These are phyloP conservation scores for Trichophaea hybrida DNA, from an alignment of 2,329 filamentous ascomycete species.

Conservation along the genomic window DNA sequence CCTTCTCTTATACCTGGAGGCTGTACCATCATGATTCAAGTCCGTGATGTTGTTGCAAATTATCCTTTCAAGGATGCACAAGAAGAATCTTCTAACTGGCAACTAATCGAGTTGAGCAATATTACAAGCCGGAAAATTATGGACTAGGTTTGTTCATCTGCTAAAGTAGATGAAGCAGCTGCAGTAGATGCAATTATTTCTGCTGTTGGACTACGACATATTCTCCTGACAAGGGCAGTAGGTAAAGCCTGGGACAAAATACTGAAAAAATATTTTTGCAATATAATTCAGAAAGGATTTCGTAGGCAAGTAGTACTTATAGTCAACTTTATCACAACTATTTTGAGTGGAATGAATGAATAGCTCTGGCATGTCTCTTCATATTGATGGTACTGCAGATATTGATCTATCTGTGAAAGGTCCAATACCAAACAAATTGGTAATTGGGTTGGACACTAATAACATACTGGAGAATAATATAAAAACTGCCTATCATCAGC, in stretches of 20 bases:
- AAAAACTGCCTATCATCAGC: not conserved
- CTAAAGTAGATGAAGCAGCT: not conserved
- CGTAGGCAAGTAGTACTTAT: too few species aligned
- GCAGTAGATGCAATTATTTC: too few species aligned
- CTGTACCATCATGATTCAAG: not conserved
- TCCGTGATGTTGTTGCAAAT: not conserved
- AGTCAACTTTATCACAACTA: too few species aligned
- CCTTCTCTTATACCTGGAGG: not conserved
- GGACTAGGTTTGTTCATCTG: not conserved
- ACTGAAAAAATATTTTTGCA: not conserved
- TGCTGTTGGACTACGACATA: not conserved
- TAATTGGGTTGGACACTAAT: not conserved
- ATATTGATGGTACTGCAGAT: not conserved
- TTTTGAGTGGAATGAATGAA: too few species aligned
- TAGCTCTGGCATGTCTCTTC: not conserved
- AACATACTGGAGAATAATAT: not conserved
- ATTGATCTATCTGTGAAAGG: not conserved
- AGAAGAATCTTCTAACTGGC: not conserved
- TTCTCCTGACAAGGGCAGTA: not conserved
- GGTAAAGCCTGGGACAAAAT: too few species aligned
- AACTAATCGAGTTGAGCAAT: not conserved
- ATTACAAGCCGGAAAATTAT: not conserved
- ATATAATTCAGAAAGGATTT: not conserved
- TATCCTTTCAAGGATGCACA: not conserved
- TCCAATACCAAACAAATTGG: not conserved